Percentiles rank a stretch among this genome's conserved stretches.
These are phyloP conservation scores for Calonectria multiphialidica DNA, from an alignment of 2,329 filamentous ascomycete genomes.

Conservation along the genomic window DNA sequence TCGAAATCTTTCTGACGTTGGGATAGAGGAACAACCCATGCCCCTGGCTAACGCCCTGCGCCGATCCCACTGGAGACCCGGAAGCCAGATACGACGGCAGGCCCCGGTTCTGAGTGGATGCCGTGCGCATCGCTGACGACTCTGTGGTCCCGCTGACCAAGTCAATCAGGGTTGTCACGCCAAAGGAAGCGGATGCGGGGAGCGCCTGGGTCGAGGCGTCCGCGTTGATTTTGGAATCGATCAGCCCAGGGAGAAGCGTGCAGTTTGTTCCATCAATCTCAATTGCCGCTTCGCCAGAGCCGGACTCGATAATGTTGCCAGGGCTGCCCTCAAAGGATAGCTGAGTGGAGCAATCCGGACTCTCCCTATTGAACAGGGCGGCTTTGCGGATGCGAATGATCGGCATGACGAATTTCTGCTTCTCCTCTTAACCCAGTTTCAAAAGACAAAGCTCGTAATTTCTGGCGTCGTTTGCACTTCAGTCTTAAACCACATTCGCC, in stretches of 20 bases:
- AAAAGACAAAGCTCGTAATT: too few relatives aligned
- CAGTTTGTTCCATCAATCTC: constrained; percentile 50
- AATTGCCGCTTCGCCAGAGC: not conserved
- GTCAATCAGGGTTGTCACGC: constrained; percentile 30
- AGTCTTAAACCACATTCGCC: too few relatives aligned
- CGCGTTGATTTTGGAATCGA: constrained; percentile 28
- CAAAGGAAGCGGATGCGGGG: constrained; percentile 1
- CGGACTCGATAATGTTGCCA: constrained; percentile 11
- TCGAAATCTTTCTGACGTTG: not conserved
- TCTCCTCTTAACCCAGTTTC: not conserved
- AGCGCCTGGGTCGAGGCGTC: constrained; percentile 5
- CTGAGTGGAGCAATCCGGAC: not conserved
- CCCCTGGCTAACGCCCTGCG: not conserved
- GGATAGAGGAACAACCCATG: not conserved
- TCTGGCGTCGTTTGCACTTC: too few relatives aligned
- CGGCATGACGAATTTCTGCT: not conserved
- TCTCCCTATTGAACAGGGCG: constrained; percentile 9
- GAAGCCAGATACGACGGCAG: constrained; percentile 28
- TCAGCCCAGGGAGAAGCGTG: constrained; percentile 28
- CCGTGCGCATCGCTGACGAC: constrained; percentile 16
- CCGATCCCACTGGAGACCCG: constrained; percentile 14
- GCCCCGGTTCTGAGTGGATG: not conserved
- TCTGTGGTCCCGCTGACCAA: constrained; percentile 25
- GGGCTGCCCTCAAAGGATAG: constrained; percentile 21
- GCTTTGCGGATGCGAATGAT: not conserved